Percentiles rank a stretch among this genome's conserved stretches.
These are phyloP conservation scores for Flaveria ramosissima DNA, from an alignment of 129 eudicot genomes.

Conservation along the genomic window DNA sequence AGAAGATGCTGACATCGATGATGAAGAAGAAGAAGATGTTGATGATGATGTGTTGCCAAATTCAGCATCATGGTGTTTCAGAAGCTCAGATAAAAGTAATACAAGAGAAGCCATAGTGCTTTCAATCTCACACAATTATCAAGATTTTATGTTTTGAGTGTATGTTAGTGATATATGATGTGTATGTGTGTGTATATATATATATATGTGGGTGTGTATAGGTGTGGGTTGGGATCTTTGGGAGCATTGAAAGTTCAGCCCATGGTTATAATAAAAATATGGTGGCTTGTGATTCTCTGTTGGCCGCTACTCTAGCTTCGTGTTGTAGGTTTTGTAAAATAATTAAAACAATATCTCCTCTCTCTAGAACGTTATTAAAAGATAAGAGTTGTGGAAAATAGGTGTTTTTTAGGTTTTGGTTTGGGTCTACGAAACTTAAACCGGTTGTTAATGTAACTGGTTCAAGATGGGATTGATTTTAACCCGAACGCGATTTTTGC, in stretches of 20 bases:
- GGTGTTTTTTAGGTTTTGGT: too few relatives aligned
- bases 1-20: constrained; percentile 28
- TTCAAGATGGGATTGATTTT: too few relatives aligned
- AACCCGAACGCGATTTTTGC: too few relatives aligned
- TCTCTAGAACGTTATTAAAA: background rate
- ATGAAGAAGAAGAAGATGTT: constrained; percentile 2
- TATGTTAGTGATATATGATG: background rate
- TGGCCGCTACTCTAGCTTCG: constrained; percentile 1
- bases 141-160: background rate
- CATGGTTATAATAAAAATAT: background rate
- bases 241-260: constrained; percentile 25
- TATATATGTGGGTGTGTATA: background rate
- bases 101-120: constrained; percentile 58
- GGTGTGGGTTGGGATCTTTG: background rate
- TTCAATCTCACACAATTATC: background rate
- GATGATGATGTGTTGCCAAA: constrained; percentile 24
- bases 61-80: constrained; percentile 54
- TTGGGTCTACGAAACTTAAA: too few relatives aligned
- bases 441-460: too few relatives aligned
- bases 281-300: background rate
- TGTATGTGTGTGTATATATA: background rate
- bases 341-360: background rate
- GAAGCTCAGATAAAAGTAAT: constrained; percentile 66
- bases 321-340: background rate
- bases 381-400: too few relatives aligned